These are phyloP conservation scores for Infundibulicybe gibba DNA, from an alignment of 768 basidiomycete genomes.

Conservation along the genomic window DNA sequence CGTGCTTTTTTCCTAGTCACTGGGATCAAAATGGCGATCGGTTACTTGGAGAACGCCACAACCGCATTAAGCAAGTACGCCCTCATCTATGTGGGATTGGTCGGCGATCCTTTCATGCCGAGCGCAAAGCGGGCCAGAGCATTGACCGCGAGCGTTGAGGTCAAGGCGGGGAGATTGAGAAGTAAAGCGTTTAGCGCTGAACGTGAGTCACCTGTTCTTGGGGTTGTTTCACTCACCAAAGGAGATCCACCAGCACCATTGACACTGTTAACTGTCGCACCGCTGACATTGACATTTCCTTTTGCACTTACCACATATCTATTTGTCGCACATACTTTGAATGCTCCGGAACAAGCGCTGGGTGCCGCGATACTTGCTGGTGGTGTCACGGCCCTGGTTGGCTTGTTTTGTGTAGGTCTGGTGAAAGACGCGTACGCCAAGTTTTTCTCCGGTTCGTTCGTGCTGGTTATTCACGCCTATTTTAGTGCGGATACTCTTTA, in stretches of 20 bases:
- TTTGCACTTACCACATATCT: constrained; percentile 82
- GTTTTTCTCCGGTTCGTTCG: neutral
- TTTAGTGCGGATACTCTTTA: constrained; percentile 41
- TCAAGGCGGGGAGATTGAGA: constrained; percentile 30
- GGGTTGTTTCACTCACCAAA: neutral
- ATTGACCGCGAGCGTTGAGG: constrained; percentile 31
- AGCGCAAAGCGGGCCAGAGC: constrained; percentile 48
- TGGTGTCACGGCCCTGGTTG: constrained; percentile 76
- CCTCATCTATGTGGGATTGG: constrained; percentile 71
- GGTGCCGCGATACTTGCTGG: constrained; percentile 75
- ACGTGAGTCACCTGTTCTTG: constrained; percentile 37
- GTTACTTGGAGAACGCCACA: constrained; percentile 51
- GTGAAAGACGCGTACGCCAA: constrained; percentile 59
- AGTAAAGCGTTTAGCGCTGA: constrained; percentile 51
- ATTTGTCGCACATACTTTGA: constrained; percentile 81
- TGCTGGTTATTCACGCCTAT: neutral
- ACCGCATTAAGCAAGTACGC: constrained; percentile 56
- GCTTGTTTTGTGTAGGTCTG: constrained; percentile 78
- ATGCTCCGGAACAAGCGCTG: constrained; percentile 68
- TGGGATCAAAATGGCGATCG: constrained; percentile 45
- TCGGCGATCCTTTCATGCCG: constrained; percentile 66
- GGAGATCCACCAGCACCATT: constrained; percentile 44
- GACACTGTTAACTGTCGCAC: constrained; percentile 71
- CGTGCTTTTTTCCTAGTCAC: constrained; percentile 40
- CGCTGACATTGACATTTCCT: constrained; percentile 77